phyloP scores from a whole-genome alignment of 1,139 yeast species.

The Hansenula sp. region DNA sequence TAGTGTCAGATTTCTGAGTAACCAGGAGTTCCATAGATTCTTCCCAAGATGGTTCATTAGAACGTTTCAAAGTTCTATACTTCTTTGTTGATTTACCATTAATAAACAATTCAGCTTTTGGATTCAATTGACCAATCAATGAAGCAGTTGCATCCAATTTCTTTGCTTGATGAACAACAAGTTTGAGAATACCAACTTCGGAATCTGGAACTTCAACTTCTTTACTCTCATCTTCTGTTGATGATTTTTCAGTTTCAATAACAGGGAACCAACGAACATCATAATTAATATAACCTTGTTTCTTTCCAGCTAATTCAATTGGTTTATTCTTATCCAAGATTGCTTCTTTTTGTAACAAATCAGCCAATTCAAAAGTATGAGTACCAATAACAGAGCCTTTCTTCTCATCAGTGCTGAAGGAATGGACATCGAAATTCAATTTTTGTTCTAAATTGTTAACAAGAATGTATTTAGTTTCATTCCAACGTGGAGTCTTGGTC shows the following conservation, averaged over 20 bases:
- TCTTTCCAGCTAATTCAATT: conserved; percentile 43
- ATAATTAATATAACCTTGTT: conserved; percentile 55
- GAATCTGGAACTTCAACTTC: conserved; percentile 38
- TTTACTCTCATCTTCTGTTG: conserved; percentile 20
- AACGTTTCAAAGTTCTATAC: conserved; percentile 58
- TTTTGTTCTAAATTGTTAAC: conserved; percentile 56
- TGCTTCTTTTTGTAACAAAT: conserved; percentile 45
- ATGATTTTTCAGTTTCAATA: conserved; percentile 31
- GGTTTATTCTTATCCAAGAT: conserved; percentile 18
- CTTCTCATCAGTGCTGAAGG: conserved; percentile 47
- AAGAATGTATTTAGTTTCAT: conserved; percentile 60
- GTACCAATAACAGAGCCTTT: conserved; percentile 55
- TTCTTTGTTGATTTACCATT: conserved; percentile 49
- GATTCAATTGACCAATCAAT: conserved; percentile 65
- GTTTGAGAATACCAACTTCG: conserved; percentile 67
- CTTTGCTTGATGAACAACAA: conserved; percentile 68
- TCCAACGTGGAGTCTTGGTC: conserved; percentile 55
- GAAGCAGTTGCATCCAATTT: conserved; percentile 63
- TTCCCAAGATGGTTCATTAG: conserved; percentile 72
- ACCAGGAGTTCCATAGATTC: conserved; percentile 57
- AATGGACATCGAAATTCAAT: conserved; percentile 48
- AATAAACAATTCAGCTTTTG: conserved; percentile 62
- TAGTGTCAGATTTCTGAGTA: conserved; percentile 53
- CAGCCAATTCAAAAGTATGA: conserved; percentile 50
- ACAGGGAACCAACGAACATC: conserved; percentile 65